Conservation (phyloP, 2,329 filamentous ascomycete species). For the Ophiocordyceps camponoti-rufipedis region DNA sequence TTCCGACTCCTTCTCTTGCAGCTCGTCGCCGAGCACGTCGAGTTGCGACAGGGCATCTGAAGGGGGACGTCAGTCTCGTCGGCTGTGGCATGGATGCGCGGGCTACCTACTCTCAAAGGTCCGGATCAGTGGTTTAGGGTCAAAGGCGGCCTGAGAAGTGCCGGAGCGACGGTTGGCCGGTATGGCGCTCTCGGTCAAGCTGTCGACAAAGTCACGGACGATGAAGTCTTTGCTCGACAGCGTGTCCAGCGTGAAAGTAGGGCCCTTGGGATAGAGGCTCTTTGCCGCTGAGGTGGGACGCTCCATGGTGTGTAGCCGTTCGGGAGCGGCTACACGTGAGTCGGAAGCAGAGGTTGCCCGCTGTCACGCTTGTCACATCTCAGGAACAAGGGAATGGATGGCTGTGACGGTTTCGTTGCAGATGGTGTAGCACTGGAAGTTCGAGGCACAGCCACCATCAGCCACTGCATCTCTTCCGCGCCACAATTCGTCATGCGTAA, state of each 20-base stretch:
- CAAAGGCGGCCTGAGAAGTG: constrained; percentile 49
- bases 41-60: constrained; percentile 49
- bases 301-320: constrained; percentile 10
- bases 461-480: background rate
- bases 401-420: background rate
- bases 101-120: constrained; percentile 61
- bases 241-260: constrained; percentile 74
- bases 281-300: constrained; percentile 31
- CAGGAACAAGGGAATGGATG: background rate
- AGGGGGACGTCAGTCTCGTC: background rate
- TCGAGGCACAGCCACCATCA: background rate
- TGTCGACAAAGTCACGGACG: constrained; percentile 92
- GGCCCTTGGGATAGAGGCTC: constrained; percentile 58
- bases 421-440: background rate
- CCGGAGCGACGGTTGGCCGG: constrained; percentile 66
- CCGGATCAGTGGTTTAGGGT: constrained; percentile 90
- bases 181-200: constrained; percentile 69
- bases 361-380: no score
- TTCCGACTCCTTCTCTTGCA: constrained; percentile 82
- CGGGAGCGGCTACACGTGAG: background rate
- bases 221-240: constrained; percentile 88
- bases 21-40: constrained; percentile 56
- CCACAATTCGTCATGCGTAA: background rate
- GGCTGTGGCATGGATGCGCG: background rate
- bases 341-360: background rate